Base-by-base conservation (phyloP, 2,329 filamentous ascomycete species). In the Tetracladium maxilliforme region DNA sequence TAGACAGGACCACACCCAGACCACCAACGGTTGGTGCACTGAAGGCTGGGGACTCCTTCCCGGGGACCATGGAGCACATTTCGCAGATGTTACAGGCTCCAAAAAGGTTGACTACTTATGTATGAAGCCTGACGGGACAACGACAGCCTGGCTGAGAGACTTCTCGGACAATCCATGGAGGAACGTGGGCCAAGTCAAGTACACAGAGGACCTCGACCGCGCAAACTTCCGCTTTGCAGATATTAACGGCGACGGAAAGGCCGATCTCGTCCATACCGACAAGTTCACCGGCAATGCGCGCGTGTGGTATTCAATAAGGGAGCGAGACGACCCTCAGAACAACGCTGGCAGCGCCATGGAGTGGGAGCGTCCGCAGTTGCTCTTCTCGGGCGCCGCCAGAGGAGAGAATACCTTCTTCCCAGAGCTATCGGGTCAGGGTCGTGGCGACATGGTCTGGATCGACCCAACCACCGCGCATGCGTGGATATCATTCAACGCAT, bases 211-310 rank as follows among this genome's bases (percentile, higher is more conserved):
- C 14, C 36, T 34, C 9, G 50, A 53, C 23, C 44, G 50, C 2
- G 48, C 49, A 9, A 49, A 53, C 28, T 25, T 50, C 8, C 41
- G 43, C 7, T 57, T 36, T 19, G 46, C 43, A 4, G 54, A 56
- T 32, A 43, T 54, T 13, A 47, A 55, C 25, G 48, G 49, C 9
- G 47, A 51, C 21, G 47, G 47, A 10, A 31, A 23, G 6, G 44
- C 38, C 11, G 52, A 56, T 32, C 30, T 51, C 13, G 26, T 52
- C 14, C 45, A 37, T 37, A 30, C 44, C 13, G 39, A 56, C 25
- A 50, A 52, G 33, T 48, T 45, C 35, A 43, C 33, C 6, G 45
- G 48, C 7, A 36, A 47, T 14, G 41, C 36, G 2, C 26, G 15
- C 2, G 40, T 48, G 5, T 54, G 39, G 39, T 40, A 42, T 21